phyloP scores from a whole-genome alignment of 1,284 basidiomycete genomes.

The Trametes pubescens region DNA sequence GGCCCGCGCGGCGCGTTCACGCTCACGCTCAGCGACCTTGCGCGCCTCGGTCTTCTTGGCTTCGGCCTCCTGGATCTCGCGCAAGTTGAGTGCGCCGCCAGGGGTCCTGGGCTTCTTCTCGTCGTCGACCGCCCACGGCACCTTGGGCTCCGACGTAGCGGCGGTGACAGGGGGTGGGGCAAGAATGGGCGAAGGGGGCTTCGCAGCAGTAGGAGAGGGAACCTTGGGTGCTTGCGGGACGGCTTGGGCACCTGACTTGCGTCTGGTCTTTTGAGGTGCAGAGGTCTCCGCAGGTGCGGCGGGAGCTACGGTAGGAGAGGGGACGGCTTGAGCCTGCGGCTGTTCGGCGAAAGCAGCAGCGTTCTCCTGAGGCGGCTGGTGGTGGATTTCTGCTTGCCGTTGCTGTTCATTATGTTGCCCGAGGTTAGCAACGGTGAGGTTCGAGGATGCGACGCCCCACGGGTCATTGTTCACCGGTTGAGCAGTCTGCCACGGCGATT shows the following conservation, averaged over 20 bases:
- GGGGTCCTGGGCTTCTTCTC: slow-evolving; percentile 58
- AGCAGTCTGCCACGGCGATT: slow-evolving; percentile 62
- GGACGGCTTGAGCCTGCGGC: slow-evolving; percentile 24
- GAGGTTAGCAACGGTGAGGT: slow-evolving; percentile 62
- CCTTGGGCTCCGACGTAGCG: slow-evolving; percentile 50
- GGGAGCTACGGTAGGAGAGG: slow-evolving; percentile 36
- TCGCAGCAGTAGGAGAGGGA: slow-evolving; percentile 20
- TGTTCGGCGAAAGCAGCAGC: slow-evolving; percentile 17
- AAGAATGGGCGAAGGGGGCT: slow-evolving; percentile 39
- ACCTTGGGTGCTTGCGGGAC: slow-evolving; percentile 26
- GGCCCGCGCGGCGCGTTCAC: slow-evolving; percentile 63
- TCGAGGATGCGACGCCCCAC: slow-evolving; percentile 58
- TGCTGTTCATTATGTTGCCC: slow-evolving; percentile 65
- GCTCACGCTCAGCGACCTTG: slow-evolving; percentile 73
- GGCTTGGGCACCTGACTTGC: slow-evolving; percentile 34
- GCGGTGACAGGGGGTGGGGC: not conserved
- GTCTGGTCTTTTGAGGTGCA: slow-evolving; percentile 41
- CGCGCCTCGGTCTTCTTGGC: slow-evolving; percentile 82
- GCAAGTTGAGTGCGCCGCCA: slow-evolving; percentile 70
- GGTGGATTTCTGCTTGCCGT: slow-evolving; percentile 40
- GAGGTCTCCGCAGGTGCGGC: slow-evolving; percentile 33
- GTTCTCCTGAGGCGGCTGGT: slow-evolving; percentile 19
- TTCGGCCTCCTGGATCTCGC: slow-evolving; percentile 97
- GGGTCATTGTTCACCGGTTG: slow-evolving; percentile 52
- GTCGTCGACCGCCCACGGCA: slow-evolving; percentile 73